These are phyloP conservation scores for Lachnellula cervina DNA, from an alignment of 2,329 filamentous ascomycete genomes.

Conservation along the genomic window DNA sequence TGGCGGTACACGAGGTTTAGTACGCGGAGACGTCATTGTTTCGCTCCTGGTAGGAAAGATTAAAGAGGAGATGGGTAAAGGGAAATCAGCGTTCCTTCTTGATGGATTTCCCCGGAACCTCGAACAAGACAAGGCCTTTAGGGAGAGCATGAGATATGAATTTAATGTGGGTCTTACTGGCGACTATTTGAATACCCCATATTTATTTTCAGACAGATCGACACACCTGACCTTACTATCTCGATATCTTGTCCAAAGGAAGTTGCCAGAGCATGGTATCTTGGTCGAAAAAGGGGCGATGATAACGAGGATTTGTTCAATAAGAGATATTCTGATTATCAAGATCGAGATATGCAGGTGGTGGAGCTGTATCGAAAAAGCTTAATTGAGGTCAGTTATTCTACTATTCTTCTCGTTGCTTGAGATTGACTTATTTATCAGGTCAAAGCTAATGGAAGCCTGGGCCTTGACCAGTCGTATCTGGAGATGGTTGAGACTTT, in stretches of 20 bases:
- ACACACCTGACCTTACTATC: not conserved
- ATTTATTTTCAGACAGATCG: not conserved
- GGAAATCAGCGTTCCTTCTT: not conserved
- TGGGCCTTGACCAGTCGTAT: not conserved
- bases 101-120: conserved; percentile 12
- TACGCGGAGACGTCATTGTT: not conserved
- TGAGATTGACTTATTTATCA: not conserved
- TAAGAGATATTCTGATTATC: not conserved
- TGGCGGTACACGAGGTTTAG: not conserved
- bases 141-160: not conserved
- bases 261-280: not conserved
- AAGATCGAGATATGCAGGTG: not conserved
- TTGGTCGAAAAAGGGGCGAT: not conserved
- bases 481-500: not conserved
- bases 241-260: not conserved
- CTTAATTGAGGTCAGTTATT: not conserved
- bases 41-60: not conserved
- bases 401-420: not conserved
- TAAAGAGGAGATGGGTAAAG: not conserved
- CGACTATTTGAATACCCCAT: not conserved
- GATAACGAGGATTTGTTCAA: not conserved
- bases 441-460: not conserved
- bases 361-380: not conserved
- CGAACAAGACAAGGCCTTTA: conserved; percentile 1
- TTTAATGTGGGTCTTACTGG: not conserved